Evolutionary conservation across 352 stramenopile species (phyloP).

Genomic region (Blastocystis sp.): DNA sequence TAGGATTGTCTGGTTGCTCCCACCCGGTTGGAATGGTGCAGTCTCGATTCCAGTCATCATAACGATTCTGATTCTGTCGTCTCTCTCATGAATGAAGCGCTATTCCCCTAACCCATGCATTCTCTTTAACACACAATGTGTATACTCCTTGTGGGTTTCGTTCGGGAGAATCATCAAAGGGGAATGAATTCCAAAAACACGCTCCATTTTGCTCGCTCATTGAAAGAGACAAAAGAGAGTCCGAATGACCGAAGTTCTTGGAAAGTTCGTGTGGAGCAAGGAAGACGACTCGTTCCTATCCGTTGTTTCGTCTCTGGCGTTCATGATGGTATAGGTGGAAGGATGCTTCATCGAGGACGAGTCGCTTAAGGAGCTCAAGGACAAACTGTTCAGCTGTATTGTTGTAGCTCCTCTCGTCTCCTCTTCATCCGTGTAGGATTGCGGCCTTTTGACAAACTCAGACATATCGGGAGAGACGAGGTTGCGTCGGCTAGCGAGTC

Average conservation of each 20-base stretch:
- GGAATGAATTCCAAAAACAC: too few relatives aligned
- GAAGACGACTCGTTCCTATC: slow-evolving; percentile 9
- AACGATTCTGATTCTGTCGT: too few relatives aligned
- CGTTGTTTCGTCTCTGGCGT: too few relatives aligned
- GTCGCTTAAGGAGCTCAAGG: not conserved
- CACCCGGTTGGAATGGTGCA: too few relatives aligned
- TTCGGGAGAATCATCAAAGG: too few relatives aligned
- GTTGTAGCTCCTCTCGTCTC: not conserved
- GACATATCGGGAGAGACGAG: slow-evolving; percentile 64
- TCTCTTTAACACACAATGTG: too few relatives aligned
- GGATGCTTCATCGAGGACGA: slow-evolving; percentile 32
- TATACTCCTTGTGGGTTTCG: too few relatives aligned
- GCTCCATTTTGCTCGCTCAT: not conserved
- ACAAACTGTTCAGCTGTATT: slow-evolving; percentile 20
- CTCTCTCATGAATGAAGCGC: too few relatives aligned
- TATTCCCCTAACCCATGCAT: too few relatives aligned
- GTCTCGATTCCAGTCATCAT: too few relatives aligned
- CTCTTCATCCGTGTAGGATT: slow-evolving; percentile 11
- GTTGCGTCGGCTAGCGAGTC: slow-evolving; percentile 25
- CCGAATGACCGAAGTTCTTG: not conserved
- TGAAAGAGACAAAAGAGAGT: not conserved
- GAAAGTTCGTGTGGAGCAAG: slow-evolving; percentile 57
- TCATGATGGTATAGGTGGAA: not conserved
- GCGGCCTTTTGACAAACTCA: slow-evolving; percentile 36
- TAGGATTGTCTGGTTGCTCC: too few relatives aligned